phyloP scores from a whole-genome alignment of 2,329 filamentous ascomycete species.

The Botrytis hyacinthi region DNA sequence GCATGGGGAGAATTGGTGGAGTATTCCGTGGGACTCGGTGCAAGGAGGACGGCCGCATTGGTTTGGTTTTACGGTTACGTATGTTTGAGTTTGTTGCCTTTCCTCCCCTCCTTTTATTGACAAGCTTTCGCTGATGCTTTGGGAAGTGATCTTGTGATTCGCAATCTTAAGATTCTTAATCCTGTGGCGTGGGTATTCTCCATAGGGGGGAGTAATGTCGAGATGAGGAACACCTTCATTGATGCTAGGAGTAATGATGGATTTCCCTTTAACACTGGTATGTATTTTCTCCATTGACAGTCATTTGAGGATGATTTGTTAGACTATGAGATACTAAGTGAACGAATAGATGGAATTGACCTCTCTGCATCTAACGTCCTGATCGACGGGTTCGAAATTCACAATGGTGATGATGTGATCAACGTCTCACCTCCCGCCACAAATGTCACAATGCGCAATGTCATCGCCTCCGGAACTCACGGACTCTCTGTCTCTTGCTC shows the following conservation, averaged over 20 bases:
- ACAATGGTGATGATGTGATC: conserved; percentile 19
- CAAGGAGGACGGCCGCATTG: conserved; percentile 14
- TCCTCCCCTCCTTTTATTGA: neutral
- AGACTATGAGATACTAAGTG: neutral
- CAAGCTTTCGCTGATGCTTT: neutral
- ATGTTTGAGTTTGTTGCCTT: neutral
- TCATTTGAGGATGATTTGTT: neutral
- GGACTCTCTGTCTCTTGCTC: conserved; percentile 10
- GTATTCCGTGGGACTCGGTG: neutral
- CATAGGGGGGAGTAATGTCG: conserved; percentile 15
- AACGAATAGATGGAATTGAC: conserved; percentile 6
- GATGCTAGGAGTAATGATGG: conserved; percentile 14
- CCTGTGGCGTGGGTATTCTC: conserved; percentile 14
- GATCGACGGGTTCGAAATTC: conserved; percentile 15
- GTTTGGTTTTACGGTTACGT: conserved; percentile 12
- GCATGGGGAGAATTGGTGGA: conserved; percentile 18
- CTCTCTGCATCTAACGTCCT: conserved; percentile 15
- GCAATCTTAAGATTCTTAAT: conserved; percentile 15
- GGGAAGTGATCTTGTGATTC: conserved; percentile 2
- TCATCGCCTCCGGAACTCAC: conserved; percentile 15
- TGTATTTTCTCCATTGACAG: neutral
- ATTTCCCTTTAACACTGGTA: conserved; percentile 14
- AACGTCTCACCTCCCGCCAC: conserved; percentile 2
- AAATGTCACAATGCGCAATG: conserved; percentile 13
- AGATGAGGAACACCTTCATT: conserved; percentile 11